Evolutionary conservation across 495 filamentous ascomycete species (phyloP).

Genomic region (Mytilinidion resinicola): DNA sequence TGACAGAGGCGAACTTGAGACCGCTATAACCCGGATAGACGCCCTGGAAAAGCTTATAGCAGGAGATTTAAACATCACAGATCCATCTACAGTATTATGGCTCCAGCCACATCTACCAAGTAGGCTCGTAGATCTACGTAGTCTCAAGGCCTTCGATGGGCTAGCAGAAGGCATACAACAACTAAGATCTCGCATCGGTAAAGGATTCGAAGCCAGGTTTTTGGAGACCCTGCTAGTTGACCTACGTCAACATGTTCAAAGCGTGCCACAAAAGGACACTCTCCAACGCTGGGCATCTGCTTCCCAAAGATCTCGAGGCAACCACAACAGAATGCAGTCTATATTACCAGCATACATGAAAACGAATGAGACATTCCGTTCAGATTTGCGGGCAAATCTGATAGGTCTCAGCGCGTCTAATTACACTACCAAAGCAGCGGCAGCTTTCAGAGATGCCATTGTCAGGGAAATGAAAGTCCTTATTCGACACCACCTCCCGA

Average conservation of each 20-base stretch:
- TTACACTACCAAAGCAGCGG: constrained; percentile 70
- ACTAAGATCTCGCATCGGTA: constrained; percentile 74
- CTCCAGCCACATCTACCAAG: constrained; percentile 14
- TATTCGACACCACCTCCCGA: constrained; percentile 79
- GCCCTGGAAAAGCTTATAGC: constrained; percentile 70
- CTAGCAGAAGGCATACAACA: constrained; percentile 68
- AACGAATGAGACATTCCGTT: constrained; percentile 60
- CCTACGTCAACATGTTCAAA: constrained; percentile 72
- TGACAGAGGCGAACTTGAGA: constrained; percentile 71
- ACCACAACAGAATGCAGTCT: constrained; percentile 58
- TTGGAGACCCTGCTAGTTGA: constrained; percentile 72
- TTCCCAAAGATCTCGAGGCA: constrained; percentile 58
- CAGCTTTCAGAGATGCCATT: constrained; percentile 80
- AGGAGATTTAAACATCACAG: constrained; percentile 47
- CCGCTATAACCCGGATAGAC: constrained; percentile 69
- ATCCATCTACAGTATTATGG: constrained; percentile 30
- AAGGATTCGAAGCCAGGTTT: constrained; percentile 76
- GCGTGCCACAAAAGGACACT: constrained; percentile 63
- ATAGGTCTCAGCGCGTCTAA: constrained; percentile 72
- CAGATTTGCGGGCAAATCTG: constrained; percentile 59
- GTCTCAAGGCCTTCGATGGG: constrained; percentile 72
- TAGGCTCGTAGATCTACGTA: constrained; percentile 62
- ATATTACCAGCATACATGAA: constrained; percentile 68
- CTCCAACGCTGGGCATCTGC: constrained; percentile 67
- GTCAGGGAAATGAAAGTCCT: constrained; percentile 80